Percentiles rank a stretch among this genome's conserved stretches.
These are phyloP conservation scores for Sugiyamaella boreocaroliniensis DNA, from an alignment of 805 yeast species.

Conservation along the genomic window DNA sequence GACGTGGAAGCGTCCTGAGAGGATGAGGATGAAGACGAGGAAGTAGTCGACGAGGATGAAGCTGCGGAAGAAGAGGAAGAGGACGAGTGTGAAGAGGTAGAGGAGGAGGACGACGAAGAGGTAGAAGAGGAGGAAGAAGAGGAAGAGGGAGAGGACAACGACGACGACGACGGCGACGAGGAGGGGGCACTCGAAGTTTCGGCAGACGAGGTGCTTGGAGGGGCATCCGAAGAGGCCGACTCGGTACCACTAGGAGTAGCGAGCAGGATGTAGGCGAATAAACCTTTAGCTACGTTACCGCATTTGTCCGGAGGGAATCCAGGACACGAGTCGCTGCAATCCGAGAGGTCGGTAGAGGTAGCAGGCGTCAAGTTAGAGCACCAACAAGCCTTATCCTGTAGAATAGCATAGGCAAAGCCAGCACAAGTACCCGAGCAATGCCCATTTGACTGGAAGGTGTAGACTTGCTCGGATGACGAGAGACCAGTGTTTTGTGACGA, in stretches of 20 bases:
- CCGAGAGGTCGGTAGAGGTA: slow-evolving; percentile 29
- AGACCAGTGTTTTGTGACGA: slow-evolving; percentile 38
- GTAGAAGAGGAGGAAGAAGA: slow-evolving; percentile 15
- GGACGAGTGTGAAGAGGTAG: slow-evolving; percentile 7
- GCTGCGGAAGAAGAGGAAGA: slow-evolving; percentile 22
- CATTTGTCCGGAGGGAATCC: slow-evolving; percentile 41
- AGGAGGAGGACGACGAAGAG: slow-evolving; percentile 13
- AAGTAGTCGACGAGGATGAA: slow-evolving; percentile 15
- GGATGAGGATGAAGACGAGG: slow-evolving; percentile 15
- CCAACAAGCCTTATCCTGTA: slow-evolving; percentile 51
- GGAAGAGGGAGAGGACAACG: slow-evolving; percentile 19
- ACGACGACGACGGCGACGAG: slow-evolving; percentile 18
- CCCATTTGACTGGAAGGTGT: slow-evolving; percentile 43
- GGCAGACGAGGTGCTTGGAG: slow-evolving; percentile 12
- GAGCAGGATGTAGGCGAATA: slow-evolving; percentile 49
- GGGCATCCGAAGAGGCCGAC: slow-evolving; percentile 12
- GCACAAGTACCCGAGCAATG: slow-evolving; percentile 43
- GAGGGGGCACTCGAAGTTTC: slow-evolving; percentile 13
- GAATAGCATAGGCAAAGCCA: slow-evolving; percentile 47
- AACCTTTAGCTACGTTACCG: slow-evolving; percentile 37
- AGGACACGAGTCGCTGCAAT: slow-evolving; percentile 37
- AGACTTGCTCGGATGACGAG: slow-evolving; percentile 16
- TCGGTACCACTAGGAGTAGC: slow-evolving; percentile 30
- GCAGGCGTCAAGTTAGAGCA: slow-evolving; percentile 51
- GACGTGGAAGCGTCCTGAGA: slow-evolving; percentile 4